These are phyloP conservation scores for Neoscytalidium dimidiatum DNA, from an alignment of 2,329 filamentous ascomycete genomes.

Conservation along the genomic window DNA sequence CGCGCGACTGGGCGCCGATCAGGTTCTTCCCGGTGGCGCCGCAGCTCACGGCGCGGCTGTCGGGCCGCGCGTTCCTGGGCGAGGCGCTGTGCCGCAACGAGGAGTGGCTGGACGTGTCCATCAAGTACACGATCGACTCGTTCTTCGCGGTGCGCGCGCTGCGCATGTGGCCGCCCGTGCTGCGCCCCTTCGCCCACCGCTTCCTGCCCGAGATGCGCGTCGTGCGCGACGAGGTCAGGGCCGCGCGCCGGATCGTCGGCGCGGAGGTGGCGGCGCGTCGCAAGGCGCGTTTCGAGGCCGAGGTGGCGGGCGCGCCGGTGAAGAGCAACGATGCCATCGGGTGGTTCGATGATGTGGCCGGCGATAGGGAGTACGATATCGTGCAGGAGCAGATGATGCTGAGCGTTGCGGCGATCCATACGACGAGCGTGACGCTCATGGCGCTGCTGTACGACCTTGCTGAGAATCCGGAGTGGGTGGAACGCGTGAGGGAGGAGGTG, in stretches of 20 bases:
- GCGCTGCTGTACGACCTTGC: constrained; percentile 29
- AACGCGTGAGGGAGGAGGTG: constrained; percentile 30
- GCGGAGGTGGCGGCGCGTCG: constrained; percentile 35
- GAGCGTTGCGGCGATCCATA: constrained; percentile 25
- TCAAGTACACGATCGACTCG: constrained; percentile 39
- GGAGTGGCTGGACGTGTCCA: constrained; percentile 39
- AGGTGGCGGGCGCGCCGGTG: constrained; percentile 23
- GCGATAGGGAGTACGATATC: constrained; percentile 22
- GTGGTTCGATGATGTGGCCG: constrained; percentile 26
- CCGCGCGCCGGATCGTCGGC: constrained; percentile 36
- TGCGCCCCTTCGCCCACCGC: constrained; percentile 36
- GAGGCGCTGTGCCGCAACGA: constrained; percentile 38
- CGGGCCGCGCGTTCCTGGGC: constrained; percentile 39
- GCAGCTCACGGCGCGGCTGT: constrained; percentile 39
- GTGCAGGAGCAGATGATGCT: constrained; percentile 22
- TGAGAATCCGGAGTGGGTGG: constrained; percentile 27
- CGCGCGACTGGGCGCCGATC: constrained; percentile 12
- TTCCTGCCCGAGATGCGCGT: constrained; percentile 35
- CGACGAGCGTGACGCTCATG: constrained; percentile 28
- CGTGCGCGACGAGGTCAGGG: constrained; percentile 33
- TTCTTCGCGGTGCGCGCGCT: constrained; percentile 35
- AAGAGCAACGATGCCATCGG: constrained; percentile 28
- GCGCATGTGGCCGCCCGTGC: constrained; percentile 35
- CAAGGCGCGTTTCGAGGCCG: constrained; percentile 16
- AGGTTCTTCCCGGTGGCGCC: constrained; percentile 29